Evolutionary conservation across 78 protist species (phyloP).

Genomic region (Acrasis kona): DNA sequence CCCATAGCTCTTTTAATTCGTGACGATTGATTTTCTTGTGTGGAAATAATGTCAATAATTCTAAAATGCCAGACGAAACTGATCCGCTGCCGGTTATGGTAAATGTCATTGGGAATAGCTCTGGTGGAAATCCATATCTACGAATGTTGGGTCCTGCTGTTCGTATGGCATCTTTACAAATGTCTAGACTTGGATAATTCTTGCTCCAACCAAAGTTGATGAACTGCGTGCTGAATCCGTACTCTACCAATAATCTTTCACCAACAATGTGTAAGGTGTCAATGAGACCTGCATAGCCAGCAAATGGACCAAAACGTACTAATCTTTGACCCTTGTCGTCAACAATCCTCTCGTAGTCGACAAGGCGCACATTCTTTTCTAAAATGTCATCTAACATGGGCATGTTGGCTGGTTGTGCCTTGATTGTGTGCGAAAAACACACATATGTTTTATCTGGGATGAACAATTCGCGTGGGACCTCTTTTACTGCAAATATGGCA

Average conservation of each 20-base stretch:
- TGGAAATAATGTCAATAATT: conserved; percentile 64
- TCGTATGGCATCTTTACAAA: conserved; percentile 52
- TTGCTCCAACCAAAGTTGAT: conserved; percentile 51
- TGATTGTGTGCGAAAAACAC: conserved; percentile 75
- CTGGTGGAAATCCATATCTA: conserved; percentile 62
- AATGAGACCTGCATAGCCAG: conserved; percentile 81
- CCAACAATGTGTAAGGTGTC: conserved; percentile 74
- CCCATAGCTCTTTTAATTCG: conserved; percentile 47
- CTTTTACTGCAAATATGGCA: conserved; percentile 78
- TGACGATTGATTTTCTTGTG: conserved; percentile 47
- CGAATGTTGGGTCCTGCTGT: conserved; percentile 54
- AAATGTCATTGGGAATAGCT: conserved; percentile 52
- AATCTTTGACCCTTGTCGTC: conserved; percentile 51
- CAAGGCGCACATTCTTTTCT: conserved; percentile 55
- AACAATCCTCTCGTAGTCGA: conserved; percentile 81
- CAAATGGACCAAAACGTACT: conserved; percentile 73
- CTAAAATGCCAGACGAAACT: conserved; percentile 50
- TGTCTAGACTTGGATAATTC: conserved; percentile 37
- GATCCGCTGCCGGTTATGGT: conserved; percentile 55
- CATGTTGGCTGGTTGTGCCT: conserved; percentile 90
- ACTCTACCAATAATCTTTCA: conserved; percentile 45
- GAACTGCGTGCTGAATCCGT: conserved; percentile 63
- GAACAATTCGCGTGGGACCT: conserved; percentile 47
- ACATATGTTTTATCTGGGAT: conserved; percentile 43
- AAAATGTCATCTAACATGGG: conserved; percentile 60